Evolutionary conservation across 805 yeast species (phyloP), one percentile per base, ranked within the genome.

Genomic region (Saccharomycopsis babjevae): DNA sequence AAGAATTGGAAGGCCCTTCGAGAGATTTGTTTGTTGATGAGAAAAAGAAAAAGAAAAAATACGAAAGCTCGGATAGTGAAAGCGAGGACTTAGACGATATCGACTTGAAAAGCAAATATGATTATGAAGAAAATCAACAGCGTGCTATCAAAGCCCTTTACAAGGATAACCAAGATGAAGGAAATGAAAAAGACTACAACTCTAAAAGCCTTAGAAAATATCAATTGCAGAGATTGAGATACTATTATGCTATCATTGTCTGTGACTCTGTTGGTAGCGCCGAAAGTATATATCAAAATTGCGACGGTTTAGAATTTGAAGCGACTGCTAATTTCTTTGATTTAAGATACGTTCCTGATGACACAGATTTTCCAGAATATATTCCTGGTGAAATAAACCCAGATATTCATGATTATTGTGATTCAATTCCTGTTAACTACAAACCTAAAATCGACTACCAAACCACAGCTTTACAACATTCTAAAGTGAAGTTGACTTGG

Each of bases 401-500:
- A 60, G 83, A 82, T 61, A 85, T 96, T 50, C 80, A 83, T 66
- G 98, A 94, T 68, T 70, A 71, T 38, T 89, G 97, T 74, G 74
- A 76, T 25, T 81, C 82, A 64, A 75, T 91, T 8, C 97, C 98
- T 6, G 74, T 83, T 1, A 82, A 81, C 57, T 94, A 94, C 73
- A 85, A 83, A 66, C 99, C 99, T 20, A 77, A 77, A 59, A 71
- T 74, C 25, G 77, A 79, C 10, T 94, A 94, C 72, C 88, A 89
- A 36, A 94, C 99, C 3, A 97, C 89, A 74, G 99, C 99, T 0
- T 78, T 94, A 62, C 97, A 94, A 71, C 97, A 91, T 70, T 92
- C 98, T 16, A 94, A 92, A 69, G 99, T 94, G 57, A 92, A 89
- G 72, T 78, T 94, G 66, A 92, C 98, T 0, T 94, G 99, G 99